phyloP scores from a whole-genome alignment of 192 early-diverging fungal genomes.

The Linnemannia hyalina region DNA sequence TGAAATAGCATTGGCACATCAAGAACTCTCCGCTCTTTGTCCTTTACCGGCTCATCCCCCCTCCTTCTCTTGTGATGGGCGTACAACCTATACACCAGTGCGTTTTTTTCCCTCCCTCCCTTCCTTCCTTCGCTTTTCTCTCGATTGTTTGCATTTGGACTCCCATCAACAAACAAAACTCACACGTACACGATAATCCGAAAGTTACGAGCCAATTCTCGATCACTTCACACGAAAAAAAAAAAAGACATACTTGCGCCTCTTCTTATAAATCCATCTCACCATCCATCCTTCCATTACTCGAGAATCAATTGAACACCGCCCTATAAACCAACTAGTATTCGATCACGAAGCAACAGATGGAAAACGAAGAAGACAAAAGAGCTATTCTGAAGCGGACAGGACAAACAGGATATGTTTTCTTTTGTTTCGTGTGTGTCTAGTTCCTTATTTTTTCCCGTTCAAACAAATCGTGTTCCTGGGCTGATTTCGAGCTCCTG shows the following conservation, averaged over 20 bases:
- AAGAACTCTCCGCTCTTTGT: background rate
- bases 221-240: background rate
- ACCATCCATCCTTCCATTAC: background rate
- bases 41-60: background rate
- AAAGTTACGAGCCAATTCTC: background rate
- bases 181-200: background rate
- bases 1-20: slow-evolving; percentile 12
- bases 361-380: background rate
- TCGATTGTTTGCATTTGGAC: slow-evolving; percentile 1
- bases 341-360: background rate
- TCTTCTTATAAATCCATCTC: background rate
- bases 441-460: background rate
- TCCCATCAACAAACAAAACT: background rate
- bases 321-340: no score
- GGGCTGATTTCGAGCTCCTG: slow-evolving; percentile 1
- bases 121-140: background rate
- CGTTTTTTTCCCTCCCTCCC: background rate
- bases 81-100: background rate
- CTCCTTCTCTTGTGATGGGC: background rate
- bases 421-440: background rate
- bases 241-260: background rate
- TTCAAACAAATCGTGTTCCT: background rate
- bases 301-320: background rate
- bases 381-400: background rate
- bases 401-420: slow-evolving; percentile 7